Base-by-base conservation (phyloP, 306 rosid genomes). In the Mucuna pruriens region DNA sequence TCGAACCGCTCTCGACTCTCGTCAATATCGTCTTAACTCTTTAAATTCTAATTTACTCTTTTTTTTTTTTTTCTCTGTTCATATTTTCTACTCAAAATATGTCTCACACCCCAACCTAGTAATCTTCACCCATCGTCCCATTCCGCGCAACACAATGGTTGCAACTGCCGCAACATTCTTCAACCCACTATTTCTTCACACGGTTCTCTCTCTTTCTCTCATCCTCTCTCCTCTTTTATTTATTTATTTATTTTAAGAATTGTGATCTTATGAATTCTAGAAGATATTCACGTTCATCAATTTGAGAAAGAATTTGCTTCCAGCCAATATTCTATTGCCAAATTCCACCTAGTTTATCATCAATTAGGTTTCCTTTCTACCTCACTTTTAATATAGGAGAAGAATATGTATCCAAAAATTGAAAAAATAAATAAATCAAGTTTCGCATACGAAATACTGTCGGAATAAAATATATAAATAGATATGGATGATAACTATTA, bases 121-220 rank as follows among this genome's bases (percentile, higher is more conserved):
- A 40, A 17, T 75, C 69, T 20, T 22, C 0, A 71, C 5, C 48
- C 82, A 72, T 58, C 36, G 8, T 36, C 52, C 46, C 55, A 61
- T 23, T 33, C 39, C 7, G 16, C 71, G 58, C 61, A 52, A 40
- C 23, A 66, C 72, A 77, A 87, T 88, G 85, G 85, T 86, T 80
- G 73, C 89, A 80, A 71, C 86, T 77, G 11, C 87, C 17, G 22
- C 55, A 22, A 45, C 84, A 66, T 10, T 84, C 60, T 84, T 82
- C 83, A 81, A 81, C 72, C 75, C 76, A 51, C 62, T 70, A 2
- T 80, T 73, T 63, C 67, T 79, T 55, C 80, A 51, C 67, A 86
- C 76, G 96, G 96, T 91, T 85, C 71, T 7, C 65, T 69, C 74
- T 82, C 64, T 58, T 0, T 51, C 76, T 78, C 55, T 17, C 9